Percentiles rank a stretch among this genome's conserved stretches.
These are phyloP conservation scores for Beta corolliflora DNA, from an alignment of 179 eudicot genomes.

Conservation along the genomic window DNA sequence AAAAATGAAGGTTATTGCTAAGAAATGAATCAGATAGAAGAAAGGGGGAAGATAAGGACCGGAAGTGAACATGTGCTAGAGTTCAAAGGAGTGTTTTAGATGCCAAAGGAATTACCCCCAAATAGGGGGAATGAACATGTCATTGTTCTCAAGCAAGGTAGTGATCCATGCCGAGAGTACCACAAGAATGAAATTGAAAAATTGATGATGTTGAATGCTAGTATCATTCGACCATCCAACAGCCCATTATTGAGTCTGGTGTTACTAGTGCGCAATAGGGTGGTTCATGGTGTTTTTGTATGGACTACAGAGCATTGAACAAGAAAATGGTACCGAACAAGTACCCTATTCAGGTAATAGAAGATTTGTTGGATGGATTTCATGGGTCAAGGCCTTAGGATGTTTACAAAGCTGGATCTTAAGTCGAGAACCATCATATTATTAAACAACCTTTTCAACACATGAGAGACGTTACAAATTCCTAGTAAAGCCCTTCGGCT, in stretches of 20 bases:
- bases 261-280: neutral
- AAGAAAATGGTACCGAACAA: neutral
- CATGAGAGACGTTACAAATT: too few relatives aligned
- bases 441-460: neutral
- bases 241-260: neutral
- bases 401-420: neutral
- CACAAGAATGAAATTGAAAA: neutral
- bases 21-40: too few relatives aligned
- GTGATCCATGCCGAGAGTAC: neutral
- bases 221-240: neutral
- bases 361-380: neutral
- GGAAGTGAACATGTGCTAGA: too few relatives aligned
- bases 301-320: neutral
- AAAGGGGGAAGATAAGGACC: too few relatives aligned
- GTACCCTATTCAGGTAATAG: neutral
- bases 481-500: too few relatives aligned
- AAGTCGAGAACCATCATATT: neutral
- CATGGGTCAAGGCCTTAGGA: neutral
- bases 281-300: neutral
- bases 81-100: too few relatives aligned
- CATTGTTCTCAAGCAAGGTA: too few relatives aligned
- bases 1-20: too few relatives aligned
- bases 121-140: neutral
- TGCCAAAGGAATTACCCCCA: neutral
- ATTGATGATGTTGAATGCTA: neutral